Base-by-base conservation (phyloP, 768 basidiomycete genomes). In the Termitomyces heimii region DNA sequence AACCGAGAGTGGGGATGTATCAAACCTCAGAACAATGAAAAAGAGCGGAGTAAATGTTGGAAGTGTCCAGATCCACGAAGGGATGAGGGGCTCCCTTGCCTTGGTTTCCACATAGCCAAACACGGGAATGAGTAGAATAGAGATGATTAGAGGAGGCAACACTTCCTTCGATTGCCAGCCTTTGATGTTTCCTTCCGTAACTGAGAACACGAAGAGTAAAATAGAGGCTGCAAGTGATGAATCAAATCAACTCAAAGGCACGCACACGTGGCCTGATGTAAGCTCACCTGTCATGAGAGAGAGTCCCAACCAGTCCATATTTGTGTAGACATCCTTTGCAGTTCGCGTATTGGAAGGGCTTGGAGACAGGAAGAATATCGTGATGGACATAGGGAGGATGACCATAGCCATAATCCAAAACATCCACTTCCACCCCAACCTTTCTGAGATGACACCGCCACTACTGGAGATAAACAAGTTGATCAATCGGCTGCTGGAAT, bases 361-460 rank as follows among this genome's bases (percentile, higher is more conserved):
- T n/a, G 62, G 62, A 3, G 62, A 55, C 9, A 74, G 43, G 24
- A 77, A 56, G 10, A 70, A 24, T 37, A 68, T 67, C 7, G 63
- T 43, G 5, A 72, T 8, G 22, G 70, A 63, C 29, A 75, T 64
- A 8, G 70, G 67, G 13, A 73, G 49, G 48, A 71, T 62, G 47
- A 80, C 57, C 51, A 79, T 71, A 6, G 75, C 71, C 39, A 73
- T 63, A 48, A 76, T 70, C 67, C 77, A 79, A 64, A 82, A 82
- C 32, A 77, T 67, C 80, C 79, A 80, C 40, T 61, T 67, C 66
- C 74, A 81, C 10, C 73, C 70, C 4, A 67, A 63, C 14, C 64
- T 69, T 47, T 71, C 64, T 12, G 76, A 73, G 31, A 79, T 70
- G 14, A 73, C 32, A 2, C 75, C 78, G 14, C 78, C 78, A 8